A percentile compares a stretch with the other conserved stretches of the same genome.
phyloP scores from a whole-genome alignment of 2,329 filamentous ascomycete species.

The Claviceps pazoutovae region DNA sequence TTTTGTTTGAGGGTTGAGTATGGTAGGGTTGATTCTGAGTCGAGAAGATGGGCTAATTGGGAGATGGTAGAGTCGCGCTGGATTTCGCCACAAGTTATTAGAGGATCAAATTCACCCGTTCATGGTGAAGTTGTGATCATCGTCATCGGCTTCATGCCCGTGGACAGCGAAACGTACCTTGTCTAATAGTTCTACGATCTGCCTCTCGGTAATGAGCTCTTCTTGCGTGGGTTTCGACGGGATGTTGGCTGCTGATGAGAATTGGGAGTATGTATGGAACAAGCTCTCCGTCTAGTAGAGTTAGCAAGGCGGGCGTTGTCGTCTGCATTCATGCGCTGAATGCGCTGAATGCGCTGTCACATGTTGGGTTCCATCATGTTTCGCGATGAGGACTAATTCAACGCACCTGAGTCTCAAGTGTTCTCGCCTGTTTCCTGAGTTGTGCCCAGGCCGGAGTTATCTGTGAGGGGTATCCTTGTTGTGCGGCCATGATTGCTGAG shows the following conservation, averaged over 20 bases:
- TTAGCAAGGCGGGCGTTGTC: background rate
- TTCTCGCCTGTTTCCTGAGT: slow-evolving; percentile 80
- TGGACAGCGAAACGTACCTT: slow-evolving; percentile 31
- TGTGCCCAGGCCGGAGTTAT: slow-evolving; percentile 71
- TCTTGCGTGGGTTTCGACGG: slow-evolving; percentile 75
- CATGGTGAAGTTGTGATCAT: background rate
- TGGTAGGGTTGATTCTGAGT: slow-evolving; percentile 77
- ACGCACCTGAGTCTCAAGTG: slow-evolving; percentile 75
- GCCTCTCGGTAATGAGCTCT: slow-evolving; percentile 63
- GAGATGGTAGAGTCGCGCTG: slow-evolving; percentile 70
- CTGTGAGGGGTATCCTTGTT: slow-evolving; percentile 13
- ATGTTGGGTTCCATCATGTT: background rate
- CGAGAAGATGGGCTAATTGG: slow-evolving; percentile 77
- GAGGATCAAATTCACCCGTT: background rate
- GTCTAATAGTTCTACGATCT: slow-evolving; percentile 72
- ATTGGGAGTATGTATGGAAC: slow-evolving; percentile 83
- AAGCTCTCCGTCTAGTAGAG: slow-evolving; percentile 59
- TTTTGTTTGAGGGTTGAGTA: slow-evolving; percentile 94
- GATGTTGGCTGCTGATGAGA: slow-evolving; percentile 64
- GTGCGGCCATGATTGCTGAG: slow-evolving; percentile 30
- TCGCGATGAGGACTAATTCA: background rate
- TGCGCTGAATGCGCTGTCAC: background rate
- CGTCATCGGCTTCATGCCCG: background rate
- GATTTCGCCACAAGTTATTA: background rate
- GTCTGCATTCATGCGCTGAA: background rate